Evolutionary conservation across 192 early-diverging fungal species (phyloP).

Genomic region (Backusella morwellensis): DNA sequence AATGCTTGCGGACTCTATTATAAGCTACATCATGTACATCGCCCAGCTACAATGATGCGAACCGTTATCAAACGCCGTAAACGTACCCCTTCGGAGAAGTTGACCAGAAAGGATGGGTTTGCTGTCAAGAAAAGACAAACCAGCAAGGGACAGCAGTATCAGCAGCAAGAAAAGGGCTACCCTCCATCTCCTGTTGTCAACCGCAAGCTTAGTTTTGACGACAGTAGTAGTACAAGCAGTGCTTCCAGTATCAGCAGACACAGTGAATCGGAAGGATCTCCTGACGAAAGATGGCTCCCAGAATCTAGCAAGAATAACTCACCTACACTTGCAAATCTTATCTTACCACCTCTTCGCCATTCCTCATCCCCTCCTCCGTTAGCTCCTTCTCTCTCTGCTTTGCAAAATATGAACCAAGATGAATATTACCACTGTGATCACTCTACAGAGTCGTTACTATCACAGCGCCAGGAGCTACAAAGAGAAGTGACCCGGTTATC

Average conservation of each 20-base stretch:
- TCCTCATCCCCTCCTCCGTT: background rate
- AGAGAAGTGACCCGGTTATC: slow-evolving; percentile 49
- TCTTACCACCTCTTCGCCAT: background rate
- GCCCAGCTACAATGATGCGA: slow-evolving; percentile 72
- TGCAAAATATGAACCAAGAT: background rate
- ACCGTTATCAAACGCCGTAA: slow-evolving; percentile 67
- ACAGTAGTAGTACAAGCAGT: slow-evolving; percentile 1
- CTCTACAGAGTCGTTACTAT: slow-evolving; percentile 37
- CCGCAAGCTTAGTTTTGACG: background rate
- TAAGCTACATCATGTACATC: slow-evolving; percentile 70
- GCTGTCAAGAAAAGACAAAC: background rate
- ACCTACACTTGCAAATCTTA: background rate
- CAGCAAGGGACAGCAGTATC: background rate
- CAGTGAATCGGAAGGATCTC: background rate
- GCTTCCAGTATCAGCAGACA: slow-evolving; percentile 3
- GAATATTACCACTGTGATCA: slow-evolving; percentile 10
- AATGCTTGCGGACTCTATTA: slow-evolving; percentile 94
- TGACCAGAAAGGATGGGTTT: slow-evolving; percentile 2
- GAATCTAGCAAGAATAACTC: background rate
- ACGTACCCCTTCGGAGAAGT: slow-evolving; percentile 25
- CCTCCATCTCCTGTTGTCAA: background rate
- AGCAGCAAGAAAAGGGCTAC: background rate
- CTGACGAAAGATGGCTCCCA: background rate
- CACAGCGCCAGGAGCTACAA: slow-evolving; percentile 51
- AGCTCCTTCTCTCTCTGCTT: background rate